These are phyloP conservation scores for Glycine soja DNA, from an alignment of 306 rosid species.

Conservation along the genomic window DNA sequence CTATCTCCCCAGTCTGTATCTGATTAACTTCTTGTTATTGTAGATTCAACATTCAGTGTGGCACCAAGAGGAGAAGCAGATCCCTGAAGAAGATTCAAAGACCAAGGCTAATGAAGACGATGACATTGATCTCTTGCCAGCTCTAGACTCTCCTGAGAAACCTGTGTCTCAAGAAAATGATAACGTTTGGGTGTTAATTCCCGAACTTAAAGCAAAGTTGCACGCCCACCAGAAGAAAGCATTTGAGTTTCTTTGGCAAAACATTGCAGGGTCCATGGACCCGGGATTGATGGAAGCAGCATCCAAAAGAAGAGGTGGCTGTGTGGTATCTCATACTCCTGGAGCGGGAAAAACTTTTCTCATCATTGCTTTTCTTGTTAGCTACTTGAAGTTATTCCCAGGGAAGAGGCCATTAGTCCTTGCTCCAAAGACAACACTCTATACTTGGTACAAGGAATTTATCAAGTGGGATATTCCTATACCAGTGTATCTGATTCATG, in stretches of 20 bases:
- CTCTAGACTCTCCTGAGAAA: constrained; percentile 46
- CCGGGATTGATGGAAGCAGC: constrained; percentile 61
- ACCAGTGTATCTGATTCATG: constrained; percentile 89
- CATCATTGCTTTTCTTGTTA: constrained; percentile 86
- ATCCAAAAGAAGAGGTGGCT: constrained; percentile 76
- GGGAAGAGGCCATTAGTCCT: constrained; percentile 88
- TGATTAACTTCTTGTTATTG: constrained; percentile 46
- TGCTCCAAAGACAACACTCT: constrained; percentile 96
- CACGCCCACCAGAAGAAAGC: constrained; percentile 89
- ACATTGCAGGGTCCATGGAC: constrained; percentile 77
- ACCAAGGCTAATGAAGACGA: constrained; percentile 57
- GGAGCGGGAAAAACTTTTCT: constrained; percentile 98
- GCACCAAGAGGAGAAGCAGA: constrained; percentile 62
- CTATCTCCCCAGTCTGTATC: constrained; percentile 1
- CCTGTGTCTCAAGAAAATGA: constrained; percentile 62
- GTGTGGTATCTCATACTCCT: constrained; percentile 95
- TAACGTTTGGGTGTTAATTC: constrained; percentile 72
- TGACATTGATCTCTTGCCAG: constrained; percentile 50
- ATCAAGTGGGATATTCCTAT: constrained; percentile 96
- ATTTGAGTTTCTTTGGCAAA: constrained; percentile 89
- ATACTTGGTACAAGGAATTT: constrained; percentile 96
- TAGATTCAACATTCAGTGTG: constrained; percentile 67
- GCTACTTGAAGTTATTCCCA: constrained; percentile 89
- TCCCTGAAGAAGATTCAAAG: constrained; percentile 52
- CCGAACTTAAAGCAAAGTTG: constrained; percentile 52